phyloP scores from a whole-genome alignment of 108 stramenopile genomes.

The Skeletonema tropicum region DNA sequence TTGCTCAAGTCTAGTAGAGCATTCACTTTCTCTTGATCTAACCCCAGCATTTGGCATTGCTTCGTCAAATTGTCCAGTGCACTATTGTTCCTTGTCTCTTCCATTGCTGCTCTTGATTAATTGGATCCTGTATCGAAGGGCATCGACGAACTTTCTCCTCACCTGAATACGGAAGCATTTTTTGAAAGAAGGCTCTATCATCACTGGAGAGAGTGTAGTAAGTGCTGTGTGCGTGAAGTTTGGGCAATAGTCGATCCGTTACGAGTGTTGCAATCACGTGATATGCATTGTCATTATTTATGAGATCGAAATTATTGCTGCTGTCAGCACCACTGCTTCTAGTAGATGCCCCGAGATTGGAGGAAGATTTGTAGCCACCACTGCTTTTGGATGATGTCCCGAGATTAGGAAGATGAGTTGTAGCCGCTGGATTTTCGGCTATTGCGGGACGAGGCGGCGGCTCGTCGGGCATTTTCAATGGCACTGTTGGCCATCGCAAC shows the following conservation, averaged over 20 bases:
- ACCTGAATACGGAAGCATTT: conserved; percentile 59
- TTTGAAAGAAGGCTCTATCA: conserved; percentile 59
- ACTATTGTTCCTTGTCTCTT: conserved; percentile 28
- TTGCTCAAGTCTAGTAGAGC: conserved; percentile 53
- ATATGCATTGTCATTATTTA: conserved; percentile 72
- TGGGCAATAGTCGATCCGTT: conserved; percentile 57
- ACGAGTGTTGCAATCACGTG: conserved; percentile 73
- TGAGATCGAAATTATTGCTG: conserved; percentile 55
- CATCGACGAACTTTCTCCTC: conserved; percentile 65
- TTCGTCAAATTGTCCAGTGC: conserved; percentile 57
- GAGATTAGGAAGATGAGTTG: neutral
- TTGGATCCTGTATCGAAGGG: conserved; percentile 59
- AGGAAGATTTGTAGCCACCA: neutral
- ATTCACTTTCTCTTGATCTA: conserved; percentile 64
- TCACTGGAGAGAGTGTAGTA: conserved; percentile 43
- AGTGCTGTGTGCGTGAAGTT: conserved; percentile 23
- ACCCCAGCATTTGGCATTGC: conserved; percentile 69
- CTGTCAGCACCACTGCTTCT: neutral
- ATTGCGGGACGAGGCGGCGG: conserved; percentile 38
- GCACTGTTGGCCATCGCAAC: conserved; percentile 52
- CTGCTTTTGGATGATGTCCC: neutral
- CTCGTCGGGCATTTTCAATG: conserved; percentile 50
- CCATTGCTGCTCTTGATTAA: conserved; percentile 17
- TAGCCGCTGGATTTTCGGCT: neutral
- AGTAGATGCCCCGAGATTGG: neutral